A percentile compares a stretch with the other conserved stretches of the same genome.
Conservation (phyloP, 345 rosid genomes). For the Camelina laxa region DNA sequence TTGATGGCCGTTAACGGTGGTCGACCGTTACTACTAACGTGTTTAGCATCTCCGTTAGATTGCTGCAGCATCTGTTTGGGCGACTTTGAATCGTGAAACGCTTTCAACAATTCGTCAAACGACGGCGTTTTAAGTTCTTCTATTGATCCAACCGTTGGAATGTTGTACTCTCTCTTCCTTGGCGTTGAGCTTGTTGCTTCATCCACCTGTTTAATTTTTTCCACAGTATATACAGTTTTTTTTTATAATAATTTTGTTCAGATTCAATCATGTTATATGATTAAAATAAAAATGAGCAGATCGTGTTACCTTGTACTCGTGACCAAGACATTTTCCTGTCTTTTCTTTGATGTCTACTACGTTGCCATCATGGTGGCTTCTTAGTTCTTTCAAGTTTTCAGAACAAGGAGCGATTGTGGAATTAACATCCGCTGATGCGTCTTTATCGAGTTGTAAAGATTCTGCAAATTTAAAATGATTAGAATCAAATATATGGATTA, state of each 20-base stretch:
- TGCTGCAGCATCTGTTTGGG: constrained; percentile 52
- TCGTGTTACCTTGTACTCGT: constrained; percentile 69
- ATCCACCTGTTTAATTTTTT: constrained; percentile 83
- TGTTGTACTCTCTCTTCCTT: constrained; percentile 71
- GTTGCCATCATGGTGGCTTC: constrained; percentile 76
- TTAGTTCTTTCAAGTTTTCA: constrained; percentile 70
- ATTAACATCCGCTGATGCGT: constrained; percentile 71
- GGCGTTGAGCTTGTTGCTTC: constrained; percentile 94
- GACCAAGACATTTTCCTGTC: constrained; percentile 81
- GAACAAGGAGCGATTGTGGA: constrained; percentile 78
- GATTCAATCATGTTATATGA: background rate
- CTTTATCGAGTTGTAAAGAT: constrained; percentile 84
- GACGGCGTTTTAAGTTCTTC: constrained; percentile 92
- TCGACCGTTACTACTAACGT: constrained; percentile 46
- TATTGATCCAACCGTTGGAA: constrained; percentile 72
- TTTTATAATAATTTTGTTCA: background rate
- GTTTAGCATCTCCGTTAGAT: constrained; percentile 74
- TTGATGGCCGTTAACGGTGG: constrained; percentile 47
- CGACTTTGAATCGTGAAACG: constrained; percentile 71
- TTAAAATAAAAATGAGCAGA: background rate
- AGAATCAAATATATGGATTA: background rate
- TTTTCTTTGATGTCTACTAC: constrained; percentile 74
- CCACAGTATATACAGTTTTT: no score
- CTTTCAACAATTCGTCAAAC: constrained; percentile 77
- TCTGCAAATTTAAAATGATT: constrained; percentile 49